Evolutionary conservation across 495 filamentous ascomycete species (phyloP).

Genomic region (Geoglossum glabrum): DNA sequence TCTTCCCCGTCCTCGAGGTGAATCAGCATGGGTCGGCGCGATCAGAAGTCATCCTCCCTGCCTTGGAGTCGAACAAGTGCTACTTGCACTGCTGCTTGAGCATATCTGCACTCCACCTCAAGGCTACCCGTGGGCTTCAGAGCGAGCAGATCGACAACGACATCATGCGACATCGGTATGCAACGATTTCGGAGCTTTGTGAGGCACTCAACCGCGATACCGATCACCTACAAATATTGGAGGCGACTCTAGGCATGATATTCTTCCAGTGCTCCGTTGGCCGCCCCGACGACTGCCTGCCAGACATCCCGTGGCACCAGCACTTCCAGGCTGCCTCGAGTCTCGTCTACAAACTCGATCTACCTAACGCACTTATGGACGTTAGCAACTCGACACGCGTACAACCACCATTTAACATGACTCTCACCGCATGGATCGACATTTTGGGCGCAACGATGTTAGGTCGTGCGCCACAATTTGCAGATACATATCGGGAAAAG

Average conservation of each 20-base stretch:
- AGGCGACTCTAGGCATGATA: slow-evolving; percentile 88
- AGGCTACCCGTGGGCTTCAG: slow-evolving; percentile 45
- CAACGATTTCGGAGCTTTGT: slow-evolving; percentile 71
- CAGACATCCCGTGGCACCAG: slow-evolving; percentile 90
- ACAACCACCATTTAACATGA: slow-evolving; percentile 86
- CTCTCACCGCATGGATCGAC: slow-evolving; percentile 86
- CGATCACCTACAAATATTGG: slow-evolving; percentile 72
- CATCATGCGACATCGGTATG: slow-evolving; percentile 82
- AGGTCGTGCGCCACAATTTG: slow-evolving; percentile 65
- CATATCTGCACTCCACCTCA: slow-evolving; percentile 86
- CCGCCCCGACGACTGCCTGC: slow-evolving; percentile 61
- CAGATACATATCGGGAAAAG: slow-evolving; percentile 81
- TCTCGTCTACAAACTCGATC: slow-evolving; percentile 66
- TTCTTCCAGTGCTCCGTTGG: slow-evolving; percentile 95
- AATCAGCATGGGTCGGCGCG: slow-evolving; percentile 65
- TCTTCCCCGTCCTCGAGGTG: slow-evolving; percentile 78
- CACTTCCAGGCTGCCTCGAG: slow-evolving; percentile 84
- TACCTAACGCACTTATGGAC: slow-evolving; percentile 39
- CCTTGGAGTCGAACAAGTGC: slow-evolving; percentile 73
- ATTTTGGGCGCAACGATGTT: slow-evolving; percentile 90
- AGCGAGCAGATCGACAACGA: slow-evolving; percentile 73
- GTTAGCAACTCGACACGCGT: slow-evolving; percentile 29
- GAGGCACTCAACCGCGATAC: slow-evolving; percentile 60
- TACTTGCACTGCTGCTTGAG: slow-evolving; percentile 94
- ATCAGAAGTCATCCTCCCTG: slow-evolving; percentile 61